Evolutionary conservation across 2,329 filamentous ascomycete species (phyloP), one percentile per base, ranked within the genome.

Genomic region (Sordariomycetes sp.): DNA sequence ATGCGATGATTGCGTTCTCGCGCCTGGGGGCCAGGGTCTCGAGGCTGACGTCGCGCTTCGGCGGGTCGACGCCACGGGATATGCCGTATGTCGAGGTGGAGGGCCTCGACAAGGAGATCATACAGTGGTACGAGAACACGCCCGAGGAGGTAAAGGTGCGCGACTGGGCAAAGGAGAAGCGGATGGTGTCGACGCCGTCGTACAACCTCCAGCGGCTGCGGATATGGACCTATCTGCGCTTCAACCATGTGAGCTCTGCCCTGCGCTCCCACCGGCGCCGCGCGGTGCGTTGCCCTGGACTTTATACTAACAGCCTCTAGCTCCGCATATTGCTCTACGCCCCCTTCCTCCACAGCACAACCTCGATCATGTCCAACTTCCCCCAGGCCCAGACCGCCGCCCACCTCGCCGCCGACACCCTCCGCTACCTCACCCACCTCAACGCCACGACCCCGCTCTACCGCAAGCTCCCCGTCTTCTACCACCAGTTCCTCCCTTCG

Each of bases 251-350:
- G 58, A 58, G 71, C 36, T 13, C n/a, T 52, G 1, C 1, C 20
- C 35, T 22, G 39, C 15, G 39, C 20, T 17, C 61, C 62, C 13
- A 65, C 51, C 3, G 10, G 10, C 17, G 12, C n/a, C n/a, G n/a
- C n/a, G n/a, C n/a, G n/a, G n/a, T n/a, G n/a, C n/a, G 28, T 32
- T 28, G 12, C n/a, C 50, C 28, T 32, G 28, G 28, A 8, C 3
- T 15, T 15, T 24, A 28, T 17, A 51, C 25, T 60, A 42, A 50
- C 34, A 13, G 1, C 2, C 2, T 57, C 8, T 20, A 74, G 72
- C 89, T 95, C 72, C 86, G 91, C 5, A 94, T 91, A 59, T 84
- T 90, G 67, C 87, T 96, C 32, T 91, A 95, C 68, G 88, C 90
- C 0, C 90, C 90, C 0, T 85, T 96, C 2, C 74, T 97, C 10